A percentile compares a stretch with the other conserved stretches of the same genome.
Conservation (phyloP, 2,329 filamentous ascomycete species). For the Neonectria coccinea region DNA sequence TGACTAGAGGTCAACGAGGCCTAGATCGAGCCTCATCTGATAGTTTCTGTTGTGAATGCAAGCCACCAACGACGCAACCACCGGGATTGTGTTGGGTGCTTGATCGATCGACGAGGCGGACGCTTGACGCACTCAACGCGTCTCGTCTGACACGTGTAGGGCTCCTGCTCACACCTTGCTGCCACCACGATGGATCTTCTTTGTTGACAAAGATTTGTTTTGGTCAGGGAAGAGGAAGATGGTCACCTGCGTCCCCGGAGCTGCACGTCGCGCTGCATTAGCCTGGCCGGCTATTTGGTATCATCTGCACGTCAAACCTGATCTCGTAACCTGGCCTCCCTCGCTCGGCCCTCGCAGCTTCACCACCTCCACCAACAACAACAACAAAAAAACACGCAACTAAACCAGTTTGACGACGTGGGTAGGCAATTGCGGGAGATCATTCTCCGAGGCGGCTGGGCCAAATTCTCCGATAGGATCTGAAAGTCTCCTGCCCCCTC, state of each 20-base stretch:
- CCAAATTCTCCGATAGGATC: slow-evolving; percentile 40
- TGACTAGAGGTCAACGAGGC: slow-evolving; percentile 5
- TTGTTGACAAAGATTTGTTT: slow-evolving; percentile 21
- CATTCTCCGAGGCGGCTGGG: slow-evolving; percentile 30
- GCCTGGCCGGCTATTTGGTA: slow-evolving; percentile 9
- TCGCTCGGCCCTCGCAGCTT: not conserved
- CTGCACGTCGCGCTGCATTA: slow-evolving; percentile 22
- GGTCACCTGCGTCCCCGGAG: slow-evolving; percentile 7
- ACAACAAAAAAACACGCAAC: not conserved
- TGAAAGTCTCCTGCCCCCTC: slow-evolving; percentile 11
- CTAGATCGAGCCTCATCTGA: slow-evolving; percentile 26
- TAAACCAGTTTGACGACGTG: not conserved
- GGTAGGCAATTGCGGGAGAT: slow-evolving; percentile 26
- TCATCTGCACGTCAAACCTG: slow-evolving; percentile 19
- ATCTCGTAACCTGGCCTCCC: slow-evolving; percentile 7
- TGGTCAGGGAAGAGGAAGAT: slow-evolving; percentile 14
- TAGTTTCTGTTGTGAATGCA: slow-evolving; percentile 24
- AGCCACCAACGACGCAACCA: slow-evolving; percentile 25
- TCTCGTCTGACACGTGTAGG: slow-evolving; percentile 37
- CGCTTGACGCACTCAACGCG: slow-evolving; percentile 29
- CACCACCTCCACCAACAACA: not conserved
- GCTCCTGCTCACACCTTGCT: slow-evolving; percentile 11
- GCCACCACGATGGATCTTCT: slow-evolving; percentile 5
- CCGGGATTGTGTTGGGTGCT: slow-evolving; percentile 28
- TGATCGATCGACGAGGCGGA: slow-evolving; percentile 13